A percentile compares a stretch with the other conserved stretches of the same genome.
Conservation (phyloP, 2,329 filamentous ascomycete species). For the Ophiocordyceps camponoti-floridani region DNA sequence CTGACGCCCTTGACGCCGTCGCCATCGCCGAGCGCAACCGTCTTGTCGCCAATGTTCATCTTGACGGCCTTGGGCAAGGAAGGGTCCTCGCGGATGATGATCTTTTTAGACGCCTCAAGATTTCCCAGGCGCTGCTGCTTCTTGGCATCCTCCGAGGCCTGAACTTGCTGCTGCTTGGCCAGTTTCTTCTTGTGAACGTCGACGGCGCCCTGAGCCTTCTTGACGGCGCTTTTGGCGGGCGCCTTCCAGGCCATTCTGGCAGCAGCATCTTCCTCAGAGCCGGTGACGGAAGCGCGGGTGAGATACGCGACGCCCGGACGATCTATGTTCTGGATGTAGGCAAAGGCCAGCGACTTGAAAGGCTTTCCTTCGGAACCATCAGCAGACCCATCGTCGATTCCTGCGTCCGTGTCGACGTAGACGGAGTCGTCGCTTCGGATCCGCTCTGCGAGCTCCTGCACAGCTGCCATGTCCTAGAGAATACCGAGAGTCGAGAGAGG, state of each 20-base stretch:
- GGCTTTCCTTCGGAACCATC: slow-evolving; percentile 55
- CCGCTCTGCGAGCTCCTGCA: slow-evolving; percentile 32
- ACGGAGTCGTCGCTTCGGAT: slow-evolving; percentile 11
- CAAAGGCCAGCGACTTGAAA: slow-evolving; percentile 66
- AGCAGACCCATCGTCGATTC: slow-evolving; percentile 49
- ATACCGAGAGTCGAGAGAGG: too few species aligned
- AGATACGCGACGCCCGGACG: slow-evolving; percentile 42
- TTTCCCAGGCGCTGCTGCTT: slow-evolving; percentile 46
- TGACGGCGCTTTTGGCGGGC: slow-evolving; percentile 65
- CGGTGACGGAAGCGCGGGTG: slow-evolving; percentile 48
- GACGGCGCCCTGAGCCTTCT: slow-evolving; percentile 62
- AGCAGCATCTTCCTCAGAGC: slow-evolving; percentile 43
- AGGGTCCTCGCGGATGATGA: slow-evolving; percentile 49
- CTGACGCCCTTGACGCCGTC: slow-evolving; percentile 44
- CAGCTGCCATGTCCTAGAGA: slow-evolving; percentile 18
- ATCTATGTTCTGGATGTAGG: slow-evolving; percentile 53
- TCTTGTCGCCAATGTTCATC: slow-evolving; percentile 48
- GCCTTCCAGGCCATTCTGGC: slow-evolving; percentile 60
- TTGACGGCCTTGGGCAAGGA: slow-evolving; percentile 56
- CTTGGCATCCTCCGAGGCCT: slow-evolving; percentile 54
- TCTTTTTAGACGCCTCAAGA: slow-evolving; percentile 62
- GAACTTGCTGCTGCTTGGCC: slow-evolving; percentile 28
- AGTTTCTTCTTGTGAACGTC: slow-evolving; percentile 67
- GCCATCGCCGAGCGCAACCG: slow-evolving; percentile 21
- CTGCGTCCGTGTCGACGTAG: slow-evolving; percentile 69